Evolutionary conservation across 768 basidiomycete species (phyloP).

Genomic region (Lyophyllum shimeji): DNA sequence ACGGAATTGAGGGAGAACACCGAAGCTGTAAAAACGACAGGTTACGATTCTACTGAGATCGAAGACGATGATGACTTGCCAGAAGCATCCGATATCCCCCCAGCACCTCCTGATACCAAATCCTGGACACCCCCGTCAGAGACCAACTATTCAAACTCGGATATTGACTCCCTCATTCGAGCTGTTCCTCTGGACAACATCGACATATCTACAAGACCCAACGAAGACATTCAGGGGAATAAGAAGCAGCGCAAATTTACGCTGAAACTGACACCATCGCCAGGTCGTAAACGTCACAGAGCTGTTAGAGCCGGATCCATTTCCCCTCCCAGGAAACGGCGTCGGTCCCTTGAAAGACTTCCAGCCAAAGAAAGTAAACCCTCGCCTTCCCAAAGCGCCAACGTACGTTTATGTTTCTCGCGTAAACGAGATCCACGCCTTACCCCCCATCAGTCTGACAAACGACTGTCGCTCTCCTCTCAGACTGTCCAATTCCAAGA

Average conservation of each 20-base stretch:
- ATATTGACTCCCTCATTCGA: constrained; percentile 43
- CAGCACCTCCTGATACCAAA: not conserved
- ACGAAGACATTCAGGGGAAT: not conserved
- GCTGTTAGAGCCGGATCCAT: not conserved
- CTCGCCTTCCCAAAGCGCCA: not conserved
- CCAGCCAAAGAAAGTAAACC: not conserved
- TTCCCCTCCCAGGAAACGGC: not conserved
- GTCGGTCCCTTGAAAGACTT: not conserved
- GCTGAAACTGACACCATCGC: not conserved
- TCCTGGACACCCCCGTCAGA: constrained; percentile 25
- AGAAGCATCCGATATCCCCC: constrained; percentile 32
- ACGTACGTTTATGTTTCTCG: not conserved
- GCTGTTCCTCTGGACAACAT: constrained; percentile 29
- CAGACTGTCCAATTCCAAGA: not conserved
- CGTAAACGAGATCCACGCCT: not conserved
- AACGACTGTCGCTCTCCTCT: not conserved
- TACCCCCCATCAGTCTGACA: not conserved
- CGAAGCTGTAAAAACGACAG: constrained; percentile 12
- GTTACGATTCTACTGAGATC: constrained; percentile 20
- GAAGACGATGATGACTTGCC: constrained; percentile 46
- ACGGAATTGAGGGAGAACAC: constrained; percentile 37
- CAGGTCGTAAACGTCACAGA: constrained; percentile 2
- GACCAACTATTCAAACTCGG: constrained; percentile 40
- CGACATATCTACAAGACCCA: not conserved
- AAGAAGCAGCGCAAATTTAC: not conserved